These are phyloP conservation scores for Kalmusia sp. DNA, from an alignment of 2,329 filamentous ascomycete species.

Conservation along the genomic window DNA sequence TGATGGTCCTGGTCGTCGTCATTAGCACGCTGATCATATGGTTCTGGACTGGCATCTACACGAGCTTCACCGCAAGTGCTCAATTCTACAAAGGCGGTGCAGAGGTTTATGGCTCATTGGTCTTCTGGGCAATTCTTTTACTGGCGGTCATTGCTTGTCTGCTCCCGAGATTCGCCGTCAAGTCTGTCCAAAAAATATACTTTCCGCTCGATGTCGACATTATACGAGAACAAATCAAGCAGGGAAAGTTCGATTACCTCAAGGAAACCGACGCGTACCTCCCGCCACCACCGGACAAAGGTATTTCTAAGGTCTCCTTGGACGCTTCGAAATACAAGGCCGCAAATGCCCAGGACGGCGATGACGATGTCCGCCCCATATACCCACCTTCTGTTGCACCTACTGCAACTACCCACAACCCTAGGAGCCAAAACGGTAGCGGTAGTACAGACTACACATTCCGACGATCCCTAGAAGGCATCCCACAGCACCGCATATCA, in stretches of 20 bases:
- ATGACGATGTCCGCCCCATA: slow-evolving; percentile 90
- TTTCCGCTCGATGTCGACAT: slow-evolving; percentile 93
- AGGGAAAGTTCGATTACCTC: slow-evolving; percentile 82
- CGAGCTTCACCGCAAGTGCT: slow-evolving; percentile 63
- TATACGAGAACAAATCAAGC: slow-evolving; percentile 86
- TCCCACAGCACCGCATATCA: slow-evolving; percentile 39
- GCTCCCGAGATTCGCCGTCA: slow-evolving; percentile 85
- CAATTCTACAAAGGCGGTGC: slow-evolving; percentile 78
- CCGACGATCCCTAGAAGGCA: slow-evolving; percentile 45
- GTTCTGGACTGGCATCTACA: slow-evolving; percentile 94
- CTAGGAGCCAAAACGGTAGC: slow-evolving; percentile 86
- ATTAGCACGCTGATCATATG: slow-evolving; percentile 89
- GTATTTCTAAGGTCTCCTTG: slow-evolving; percentile 65
- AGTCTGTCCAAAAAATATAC: slow-evolving; percentile 91
- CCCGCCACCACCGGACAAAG: slow-evolving; percentile 51
- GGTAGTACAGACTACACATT: slow-evolving; percentile 90
- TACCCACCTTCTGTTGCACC: slow-evolving; percentile 88
- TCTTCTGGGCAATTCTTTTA: slow-evolving; percentile 86
- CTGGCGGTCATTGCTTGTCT: slow-evolving; percentile 83
- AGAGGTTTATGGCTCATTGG: slow-evolving; percentile 80
- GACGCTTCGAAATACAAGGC: slow-evolving; percentile 56
- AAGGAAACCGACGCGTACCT: slow-evolving; percentile 61
- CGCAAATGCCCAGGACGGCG: slow-evolving; percentile 60
- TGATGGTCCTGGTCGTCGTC: slow-evolving; percentile 81
- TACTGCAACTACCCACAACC: slow-evolving; percentile 73